Base-by-base conservation (phyloP, 176 grass and related monocot species). In the Oryza glaberrima region DNA sequence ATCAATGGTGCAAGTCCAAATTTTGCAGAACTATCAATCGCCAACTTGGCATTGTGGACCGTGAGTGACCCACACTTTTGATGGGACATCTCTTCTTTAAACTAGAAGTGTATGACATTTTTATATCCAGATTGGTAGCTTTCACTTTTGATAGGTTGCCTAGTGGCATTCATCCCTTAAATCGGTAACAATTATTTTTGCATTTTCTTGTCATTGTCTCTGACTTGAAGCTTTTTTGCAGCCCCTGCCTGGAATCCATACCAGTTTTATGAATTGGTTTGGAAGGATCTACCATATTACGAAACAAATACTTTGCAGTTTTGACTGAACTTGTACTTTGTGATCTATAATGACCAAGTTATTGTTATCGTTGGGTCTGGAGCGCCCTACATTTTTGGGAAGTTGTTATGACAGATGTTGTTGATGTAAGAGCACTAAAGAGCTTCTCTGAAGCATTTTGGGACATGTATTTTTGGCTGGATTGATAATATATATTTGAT, bases 201-300 rank as follows among this genome's bases (percentile, higher is more conserved):
- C 20, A 52, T 25, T 38, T 60, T 71, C 65, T 74, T 46, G 1
- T 47, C 16, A 2, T 6, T 51, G 40, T 51, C 44, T 85, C 48
- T 75, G 38, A 79, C 25, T 45, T 70, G 61, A 83, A 20, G 58
- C 78, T 30, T 36, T 60, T 23, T 79, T 78, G 81, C 80, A 87
- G 88, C 68, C 74, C 43, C 60, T 79, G 79, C 47, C 66, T 61
- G 79, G 68, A 79, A 68, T 56, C 67, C 67, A 23, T 66, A 34
- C 67, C 26, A 45, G 14, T 46, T 82, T 56, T 82, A 58, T 32
- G 28, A 19, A 73, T 38, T 25, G 47, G 35, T 23, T 82, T 22
- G 17, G 67, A 68, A 67, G 13, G 73, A 82, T 82, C 51, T 22
- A 34, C 25, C n/a, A 38, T 70, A 54, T 34, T 48, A 80, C 60